Conservation (phyloP, 192 early-diverging fungal genomes). For the Anaeromyces robustus region DNA sequence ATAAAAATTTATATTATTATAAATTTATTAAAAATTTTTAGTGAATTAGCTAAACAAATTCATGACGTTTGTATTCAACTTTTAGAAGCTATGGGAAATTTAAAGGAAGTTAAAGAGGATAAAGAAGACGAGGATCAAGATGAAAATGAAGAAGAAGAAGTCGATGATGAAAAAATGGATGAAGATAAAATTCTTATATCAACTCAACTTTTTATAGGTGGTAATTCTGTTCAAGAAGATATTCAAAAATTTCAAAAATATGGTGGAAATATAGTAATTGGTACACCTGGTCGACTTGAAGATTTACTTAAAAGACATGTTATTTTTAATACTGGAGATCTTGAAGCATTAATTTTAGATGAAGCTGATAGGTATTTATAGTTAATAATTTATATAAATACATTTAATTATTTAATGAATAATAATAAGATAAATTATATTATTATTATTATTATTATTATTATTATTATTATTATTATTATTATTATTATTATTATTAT, state of each 20-base stretch:
- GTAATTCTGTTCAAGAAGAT: conserved; percentile 46
- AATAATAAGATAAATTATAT: too few relatives aligned
- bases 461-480: too few relatives aligned
- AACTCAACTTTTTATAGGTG: conserved; percentile 54
- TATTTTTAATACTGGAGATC: conserved; percentile 52
- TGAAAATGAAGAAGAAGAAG: conserved; percentile 12
- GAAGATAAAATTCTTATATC: conserved; percentile 14
- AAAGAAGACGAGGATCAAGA: background rate
- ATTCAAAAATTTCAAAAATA: conserved; percentile 36
- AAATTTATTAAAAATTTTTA: conserved; percentile 1
- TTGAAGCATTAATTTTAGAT: conserved; percentile 82
- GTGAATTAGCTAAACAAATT: conserved; percentile 83
- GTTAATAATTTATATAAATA: too few relatives aligned
- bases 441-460: too few relatives aligned
- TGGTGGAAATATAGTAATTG: conserved; percentile 71
- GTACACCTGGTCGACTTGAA: conserved; percentile 77
- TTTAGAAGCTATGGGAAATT: conserved; percentile 10
- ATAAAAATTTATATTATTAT: background rate
- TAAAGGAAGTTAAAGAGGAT: background rate
- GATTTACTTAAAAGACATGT: conserved; percentile 43
- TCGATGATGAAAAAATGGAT: background rate
- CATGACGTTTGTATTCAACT: conserved; percentile 52
- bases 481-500: too few relatives aligned
- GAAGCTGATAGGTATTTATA: conserved; percentile 56
- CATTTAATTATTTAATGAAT: too few relatives aligned